Conservation (phyloP, 768 basidiomycete genomes). For the Chalciporus piperatus region DNA sequence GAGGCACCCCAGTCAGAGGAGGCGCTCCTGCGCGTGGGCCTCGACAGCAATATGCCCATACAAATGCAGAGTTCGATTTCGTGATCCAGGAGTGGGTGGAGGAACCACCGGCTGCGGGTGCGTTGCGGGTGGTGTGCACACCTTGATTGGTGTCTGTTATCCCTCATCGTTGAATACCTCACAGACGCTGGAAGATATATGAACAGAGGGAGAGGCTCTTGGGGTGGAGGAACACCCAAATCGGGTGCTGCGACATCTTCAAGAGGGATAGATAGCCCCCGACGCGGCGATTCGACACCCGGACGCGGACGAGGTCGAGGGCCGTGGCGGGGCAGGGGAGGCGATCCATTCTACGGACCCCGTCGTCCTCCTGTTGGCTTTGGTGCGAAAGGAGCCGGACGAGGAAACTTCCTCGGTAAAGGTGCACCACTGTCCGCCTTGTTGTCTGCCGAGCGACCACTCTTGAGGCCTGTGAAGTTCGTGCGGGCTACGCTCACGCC, state of each 20-base stretch:
- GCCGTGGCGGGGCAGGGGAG: conserved; percentile 20
- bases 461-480: conserved; percentile 66
- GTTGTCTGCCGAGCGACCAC: conserved; percentile 56
- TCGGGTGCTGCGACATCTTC: conserved; percentile 13
- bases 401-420: conserved; percentile 10
- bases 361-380: conserved; percentile 5
- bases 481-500: conserved; percentile 56
- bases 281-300: conserved; percentile 8
- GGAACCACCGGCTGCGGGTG: conserved; percentile 6
- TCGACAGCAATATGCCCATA: conserved; percentile 18
- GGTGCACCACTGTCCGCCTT: conserved; percentile 54
- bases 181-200: conserved; percentile 5
- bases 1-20: neutral
- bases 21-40: neutral
- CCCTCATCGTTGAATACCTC: conserved; percentile 6
- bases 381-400: neutral
- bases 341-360: neutral
- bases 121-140: conserved; percentile 10
- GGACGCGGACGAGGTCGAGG: conserved; percentile 27
- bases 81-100: conserved; percentile 24
- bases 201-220: conserved; percentile 1
- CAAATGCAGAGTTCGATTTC: conserved; percentile 21
- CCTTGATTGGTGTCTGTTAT: neutral
- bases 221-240: conserved; percentile 12
- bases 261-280: conserved; percentile 14